Base-by-base conservation (phyloP, 2,329 filamentous ascomycete species). In the Bipolaris bicolor region DNA sequence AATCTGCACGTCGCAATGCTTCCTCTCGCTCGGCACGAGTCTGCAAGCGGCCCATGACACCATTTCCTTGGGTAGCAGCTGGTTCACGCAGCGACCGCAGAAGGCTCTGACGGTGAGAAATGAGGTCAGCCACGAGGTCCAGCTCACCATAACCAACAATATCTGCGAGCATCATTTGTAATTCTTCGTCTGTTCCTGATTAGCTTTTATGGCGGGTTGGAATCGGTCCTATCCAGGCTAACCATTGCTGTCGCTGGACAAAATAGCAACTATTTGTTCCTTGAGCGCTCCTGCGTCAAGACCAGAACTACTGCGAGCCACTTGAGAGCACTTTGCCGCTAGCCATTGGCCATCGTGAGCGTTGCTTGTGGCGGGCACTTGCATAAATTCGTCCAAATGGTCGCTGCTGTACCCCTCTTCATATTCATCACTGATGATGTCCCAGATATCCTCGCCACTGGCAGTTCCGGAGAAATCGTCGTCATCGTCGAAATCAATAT, bases 121-220 rank as follows among this genome's bases (percentile, higher is more conserved):
- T 89, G n/a, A 98, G 80, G 61, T 97, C 91, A 61, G 93, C 93
- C 51, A 98, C 89, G 68, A 99, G 88, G 64, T 99, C 94, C 16
- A 99, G 82, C 70, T 98, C 92, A 67, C 95, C 92, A 69, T 94
- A 98, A 0, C 96, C 95, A 58, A 99, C 83, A 41, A 97, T 86
- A 67, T 99, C 95, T 0, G 91, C 92, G 34, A 99, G 83, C 39
- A 89, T 87, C 71, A 92, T 93, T 75, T 98, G 94, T n/a, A 98
- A 80, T 76, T 96, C 92, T 56, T 96, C 91, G 56, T 97, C 90
- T 31, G 22, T 13, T 33, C 22, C 5, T 47, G n/a, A 36, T 60
- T 29, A 61, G 57, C 39, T 24, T 31, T 31, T 15, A 44, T 37
- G 61, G 44, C 1, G 10, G 13, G 10, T 39, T 20, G 13, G 7